These are phyloP conservation scores for Pilasporangium apinafurcum DNA, from an alignment of 352 stramenopile species.

Conservation along the genomic window DNA sequence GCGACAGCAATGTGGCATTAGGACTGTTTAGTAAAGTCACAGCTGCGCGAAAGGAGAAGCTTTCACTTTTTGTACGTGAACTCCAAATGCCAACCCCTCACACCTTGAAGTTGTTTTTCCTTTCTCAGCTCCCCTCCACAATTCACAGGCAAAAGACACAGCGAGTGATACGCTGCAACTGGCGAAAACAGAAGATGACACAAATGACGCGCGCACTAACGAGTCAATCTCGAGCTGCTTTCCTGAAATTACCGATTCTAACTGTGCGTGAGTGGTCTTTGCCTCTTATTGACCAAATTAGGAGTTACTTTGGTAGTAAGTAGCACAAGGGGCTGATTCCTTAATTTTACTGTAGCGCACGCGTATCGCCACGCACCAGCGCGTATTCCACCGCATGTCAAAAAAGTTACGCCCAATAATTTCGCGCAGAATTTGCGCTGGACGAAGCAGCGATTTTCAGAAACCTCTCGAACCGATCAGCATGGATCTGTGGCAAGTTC, in stretches of 20 bases:
- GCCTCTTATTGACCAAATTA: slow-evolving; percentile 9
- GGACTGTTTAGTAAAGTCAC: slow-evolving; percentile 75
- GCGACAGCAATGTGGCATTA: slow-evolving; percentile 41
- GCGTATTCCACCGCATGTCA: slow-evolving; percentile 12
- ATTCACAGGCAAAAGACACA: neutral
- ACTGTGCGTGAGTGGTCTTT: slow-evolving; percentile 5
- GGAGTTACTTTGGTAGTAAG: slow-evolving; percentile 1
- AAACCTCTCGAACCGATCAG: slow-evolving; percentile 12
- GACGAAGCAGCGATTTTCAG: slow-evolving; percentile 29
- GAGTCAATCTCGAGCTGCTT: slow-evolving; percentile 23
- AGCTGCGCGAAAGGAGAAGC: slow-evolving; percentile 59
- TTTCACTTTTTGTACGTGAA: slow-evolving; percentile 33
- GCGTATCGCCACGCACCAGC: no score
- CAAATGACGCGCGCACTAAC: no score
- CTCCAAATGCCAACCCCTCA: neutral
- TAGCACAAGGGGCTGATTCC: slow-evolving; percentile 10
- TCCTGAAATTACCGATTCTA: slow-evolving; percentile 39
- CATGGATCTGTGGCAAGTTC: neutral
- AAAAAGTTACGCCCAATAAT: slow-evolving; percentile 26
- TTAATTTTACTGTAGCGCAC: slow-evolving; percentile 7
- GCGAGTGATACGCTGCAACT: no score
- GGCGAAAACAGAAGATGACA: no score
- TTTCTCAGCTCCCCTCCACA: neutral
- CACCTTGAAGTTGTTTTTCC: neutral
- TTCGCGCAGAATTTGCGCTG: slow-evolving; percentile 39